Conservation (phyloP, 208 protist genomes). For the Leishmania braziliensis region DNA sequence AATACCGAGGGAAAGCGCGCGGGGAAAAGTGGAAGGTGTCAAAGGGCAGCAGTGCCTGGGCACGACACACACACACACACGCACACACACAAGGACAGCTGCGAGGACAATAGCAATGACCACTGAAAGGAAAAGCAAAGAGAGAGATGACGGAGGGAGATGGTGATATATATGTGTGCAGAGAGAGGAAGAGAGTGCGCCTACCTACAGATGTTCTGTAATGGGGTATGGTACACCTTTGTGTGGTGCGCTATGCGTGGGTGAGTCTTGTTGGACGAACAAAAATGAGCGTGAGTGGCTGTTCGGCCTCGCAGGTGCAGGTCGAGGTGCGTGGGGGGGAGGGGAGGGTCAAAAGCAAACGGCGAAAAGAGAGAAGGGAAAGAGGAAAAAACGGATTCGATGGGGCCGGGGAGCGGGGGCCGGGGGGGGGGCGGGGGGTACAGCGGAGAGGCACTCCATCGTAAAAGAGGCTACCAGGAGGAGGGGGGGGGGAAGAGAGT, state of each 20-base stretch:
- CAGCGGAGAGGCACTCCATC: background rate
- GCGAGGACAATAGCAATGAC: background rate
- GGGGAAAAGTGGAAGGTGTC: slow-evolving; percentile 11
- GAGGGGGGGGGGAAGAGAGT: background rate
- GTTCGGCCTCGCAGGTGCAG: background rate
- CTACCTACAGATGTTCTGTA: background rate
- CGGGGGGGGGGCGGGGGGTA: too few relatives aligned
- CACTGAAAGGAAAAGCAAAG: background rate
- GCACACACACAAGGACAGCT: background rate
- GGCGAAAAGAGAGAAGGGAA: background rate
- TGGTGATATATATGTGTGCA: background rate
- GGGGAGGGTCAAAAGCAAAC: background rate
- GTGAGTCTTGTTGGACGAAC: background rate
- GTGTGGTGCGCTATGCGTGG: background rate
- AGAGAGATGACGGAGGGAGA: background rate
- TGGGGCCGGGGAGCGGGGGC: too few relatives aligned
- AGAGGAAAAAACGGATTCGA: background rate
- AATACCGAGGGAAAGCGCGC: background rate
- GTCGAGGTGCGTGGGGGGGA: background rate
- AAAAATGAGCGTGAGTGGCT: background rate
- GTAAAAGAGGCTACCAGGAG: background rate
- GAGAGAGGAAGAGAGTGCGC: background rate
- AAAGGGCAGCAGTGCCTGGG: background rate
- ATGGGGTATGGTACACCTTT: background rate
- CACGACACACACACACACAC: background rate